Conservation (phyloP, 2,329 filamentous ascomycete species). For the Fusarium chlamydosporum region DNA sequence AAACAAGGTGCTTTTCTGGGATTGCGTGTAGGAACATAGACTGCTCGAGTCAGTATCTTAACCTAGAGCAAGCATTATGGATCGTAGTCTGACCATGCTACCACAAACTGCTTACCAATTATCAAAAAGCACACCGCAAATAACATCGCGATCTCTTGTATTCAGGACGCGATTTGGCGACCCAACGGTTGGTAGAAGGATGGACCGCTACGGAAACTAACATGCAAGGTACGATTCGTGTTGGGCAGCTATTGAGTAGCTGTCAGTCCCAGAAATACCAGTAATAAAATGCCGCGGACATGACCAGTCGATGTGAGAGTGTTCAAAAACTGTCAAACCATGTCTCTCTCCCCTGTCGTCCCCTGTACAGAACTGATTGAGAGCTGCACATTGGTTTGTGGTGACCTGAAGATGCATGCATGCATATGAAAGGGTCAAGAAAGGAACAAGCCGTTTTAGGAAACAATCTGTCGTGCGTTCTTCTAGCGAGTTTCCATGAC, state of each 20-base stretch:
- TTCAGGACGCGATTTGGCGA: background rate
- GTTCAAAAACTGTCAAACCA: background rate
- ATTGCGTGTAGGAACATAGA: background rate
- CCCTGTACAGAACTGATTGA: background rate
- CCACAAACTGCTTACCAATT: slow-evolving; percentile 1
- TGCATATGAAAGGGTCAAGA: background rate
- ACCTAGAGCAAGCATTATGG: background rate
- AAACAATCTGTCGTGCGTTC: slow-evolving; percentile 44
- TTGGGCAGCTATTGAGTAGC: background rate
- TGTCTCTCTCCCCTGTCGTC: background rate
- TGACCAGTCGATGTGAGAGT: slow-evolving; percentile 5
- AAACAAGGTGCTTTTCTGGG: background rate
- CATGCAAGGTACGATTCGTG: slow-evolving; percentile 10
- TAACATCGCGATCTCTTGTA: slow-evolving; percentile 3
- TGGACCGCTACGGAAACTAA: slow-evolving; percentile 5
- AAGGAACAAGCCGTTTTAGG: slow-evolving; percentile 20
- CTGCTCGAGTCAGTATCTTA: slow-evolving; percentile 14
- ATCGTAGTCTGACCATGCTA: background rate
- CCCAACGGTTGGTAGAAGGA: background rate
- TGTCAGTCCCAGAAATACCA: background rate
- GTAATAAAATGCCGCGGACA: background rate
- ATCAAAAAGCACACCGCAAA: slow-evolving; percentile 9
- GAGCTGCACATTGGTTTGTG: slow-evolving; percentile 22
- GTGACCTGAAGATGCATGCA: slow-evolving; percentile 18
- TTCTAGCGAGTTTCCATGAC: slow-evolving; percentile 51